Conservation (phyloP, 768 basidiomycete genomes). For the Strobilomyces echinocephalus region DNA sequence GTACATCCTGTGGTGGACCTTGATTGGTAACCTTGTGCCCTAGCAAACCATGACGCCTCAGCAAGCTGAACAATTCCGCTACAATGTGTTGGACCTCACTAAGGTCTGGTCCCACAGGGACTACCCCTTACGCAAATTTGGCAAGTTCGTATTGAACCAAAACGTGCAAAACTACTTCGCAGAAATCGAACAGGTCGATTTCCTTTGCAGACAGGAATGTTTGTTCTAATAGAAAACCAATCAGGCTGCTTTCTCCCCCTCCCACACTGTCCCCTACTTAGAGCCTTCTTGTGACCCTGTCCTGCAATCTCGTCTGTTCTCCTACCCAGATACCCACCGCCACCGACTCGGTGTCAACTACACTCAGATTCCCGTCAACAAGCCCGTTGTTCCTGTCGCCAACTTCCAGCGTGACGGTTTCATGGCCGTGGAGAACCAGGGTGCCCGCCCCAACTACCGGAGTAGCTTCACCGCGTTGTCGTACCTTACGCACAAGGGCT, state of each 20-base stretch:
- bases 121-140: conserved; percentile 84
- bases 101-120: conserved; percentile 88
- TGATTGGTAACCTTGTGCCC: conserved; percentile 11
- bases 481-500: conserved; percentile 50
- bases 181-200: conserved; percentile 84
- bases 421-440: conserved; percentile 70
- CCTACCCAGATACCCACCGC: conserved; percentile 87
- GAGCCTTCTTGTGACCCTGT: conserved; percentile 91
- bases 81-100: conserved; percentile 88
- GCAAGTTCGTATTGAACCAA: conserved; percentile 77
- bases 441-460: conserved; percentile 82
- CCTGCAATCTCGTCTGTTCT: conserved; percentile 91
- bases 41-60: conserved; percentile 91
- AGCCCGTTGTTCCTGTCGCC: conserved; percentile 62
- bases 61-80: conserved; percentile 86
- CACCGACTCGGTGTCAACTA: conserved; percentile 80
- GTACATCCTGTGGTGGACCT: background rate
- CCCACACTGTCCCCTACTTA: conserved; percentile 82
- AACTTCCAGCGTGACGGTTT: conserved; percentile 93
- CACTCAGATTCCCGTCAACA: conserved; percentile 85
- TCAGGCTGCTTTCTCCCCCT: conserved; percentile 79
- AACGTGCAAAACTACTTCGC: conserved; percentile 87
- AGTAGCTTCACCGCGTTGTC: conserved; percentile 67
- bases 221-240: conserved; percentile 3
- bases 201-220: conserved; percentile 21